A percentile compares a stretch with the other conserved stretches of the same genome.
Evolutionary conservation across 306 rosid genomes (phyloP).

Genomic region (Citrullus mucosospermus): DNA sequence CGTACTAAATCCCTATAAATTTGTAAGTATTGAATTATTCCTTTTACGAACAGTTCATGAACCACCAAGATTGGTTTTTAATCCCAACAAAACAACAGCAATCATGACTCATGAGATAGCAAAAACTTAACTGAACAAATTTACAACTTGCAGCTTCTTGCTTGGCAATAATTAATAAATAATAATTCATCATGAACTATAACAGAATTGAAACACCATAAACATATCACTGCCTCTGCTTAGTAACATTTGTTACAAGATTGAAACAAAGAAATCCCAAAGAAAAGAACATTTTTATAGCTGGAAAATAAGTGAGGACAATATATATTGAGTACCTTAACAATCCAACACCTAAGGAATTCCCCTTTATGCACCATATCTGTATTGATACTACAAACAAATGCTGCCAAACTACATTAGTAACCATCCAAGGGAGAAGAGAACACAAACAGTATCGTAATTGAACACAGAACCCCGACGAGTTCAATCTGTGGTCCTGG

Average conservation of each 20-base stretch:
- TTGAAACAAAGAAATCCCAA: background rate
- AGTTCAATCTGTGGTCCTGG: background rate
- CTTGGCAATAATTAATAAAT: background rate
- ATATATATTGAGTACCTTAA: background rate
- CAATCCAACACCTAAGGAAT: background rate
- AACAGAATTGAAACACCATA: background rate
- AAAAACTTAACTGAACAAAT: too few species aligned
- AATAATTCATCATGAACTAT: background rate
- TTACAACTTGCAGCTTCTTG: too few species aligned
- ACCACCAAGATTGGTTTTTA: too few species aligned
- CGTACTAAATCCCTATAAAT: too few species aligned
- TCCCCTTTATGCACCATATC: background rate
- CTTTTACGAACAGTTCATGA: too few species aligned
- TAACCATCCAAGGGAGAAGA: background rate
- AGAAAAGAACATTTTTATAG: background rate
- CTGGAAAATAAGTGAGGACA: background rate
- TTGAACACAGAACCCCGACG: background rate
- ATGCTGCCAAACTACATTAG: constrained; percentile 6
- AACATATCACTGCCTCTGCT: background rate
- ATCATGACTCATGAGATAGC: too few species aligned
- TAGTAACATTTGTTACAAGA: background rate
- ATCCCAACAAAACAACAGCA: too few species aligned
- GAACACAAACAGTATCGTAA: background rate
- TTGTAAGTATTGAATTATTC: too few species aligned
- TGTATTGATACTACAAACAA: constrained; percentile 7